Evolutionary conservation across 495 filamentous ascomycete genomes (phyloP), one percentile per base, ranked within the genome.

Genomic region (Daldinia vernicosa): DNA sequence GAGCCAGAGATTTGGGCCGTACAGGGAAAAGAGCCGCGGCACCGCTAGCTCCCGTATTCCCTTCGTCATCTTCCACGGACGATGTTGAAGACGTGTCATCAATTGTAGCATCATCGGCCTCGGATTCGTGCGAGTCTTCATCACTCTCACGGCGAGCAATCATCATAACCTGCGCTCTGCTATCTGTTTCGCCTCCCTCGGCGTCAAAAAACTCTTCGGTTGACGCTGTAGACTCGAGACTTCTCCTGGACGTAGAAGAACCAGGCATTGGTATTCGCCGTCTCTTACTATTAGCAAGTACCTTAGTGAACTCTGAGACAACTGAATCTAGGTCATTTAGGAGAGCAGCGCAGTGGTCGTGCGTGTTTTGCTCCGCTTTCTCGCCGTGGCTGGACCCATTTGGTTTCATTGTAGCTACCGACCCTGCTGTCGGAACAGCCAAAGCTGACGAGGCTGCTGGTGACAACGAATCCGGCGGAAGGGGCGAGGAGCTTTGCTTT

Each of bases 151-250:
- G 84, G 57, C 84, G 83, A 65, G 90, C 88, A 67, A 98, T 92
- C 52, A 88, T 89, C 71, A 97, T 82, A 1, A 98, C 83, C 62
- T 90, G 89, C 45, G 91, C 89, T n/a, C 80, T 78, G 24, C 52
- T 69, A 27, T 85, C 84, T 6, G 51, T 69, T 26, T 86, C 89
- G 7, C 89, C 92, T 50, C 90, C 92, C 58, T 89, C 87, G 1
- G 95, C 95, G 75, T 99, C 95, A 69, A 97, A 99, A 80, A 97
- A 99, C 75, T 99, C 96, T 32, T 95, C 91, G 1, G 89, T 87
- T 7, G 90, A 87, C 55, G 90, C 86, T 3, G 82, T 80, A 8
- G 93, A 94, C 71, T 98, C 95, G 39, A 94, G 86, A 78, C 93
- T 97, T 60, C 82, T 82, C 63, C 95, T 89, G 9, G 92, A 87